Evolutionary conservation across 169 alveolate species (phyloP).

Genomic region (Miamiensis avidus): DNA sequence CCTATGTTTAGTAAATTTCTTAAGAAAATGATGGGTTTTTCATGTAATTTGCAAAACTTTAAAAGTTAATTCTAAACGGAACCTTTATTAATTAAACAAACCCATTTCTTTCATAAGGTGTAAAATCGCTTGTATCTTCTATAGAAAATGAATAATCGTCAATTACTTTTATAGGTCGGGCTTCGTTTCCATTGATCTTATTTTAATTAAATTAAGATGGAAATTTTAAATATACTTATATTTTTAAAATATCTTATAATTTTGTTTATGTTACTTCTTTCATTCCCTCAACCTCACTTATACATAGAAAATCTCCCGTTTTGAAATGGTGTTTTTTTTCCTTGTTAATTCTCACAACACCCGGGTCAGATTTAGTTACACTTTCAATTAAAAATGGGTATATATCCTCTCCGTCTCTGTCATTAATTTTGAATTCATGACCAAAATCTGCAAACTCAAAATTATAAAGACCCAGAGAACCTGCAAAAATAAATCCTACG

Average conservation of each 20-base stretch:
- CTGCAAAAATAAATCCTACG: constrained; percentile 8
- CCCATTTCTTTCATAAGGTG: constrained; percentile 7
- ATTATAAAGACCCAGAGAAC: constrained; percentile 9
- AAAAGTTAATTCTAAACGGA: not conserved
- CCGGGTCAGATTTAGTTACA: constrained; percentile 20
- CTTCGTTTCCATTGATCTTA: constrained; percentile 22
- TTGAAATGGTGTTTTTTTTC: constrained; percentile 3
- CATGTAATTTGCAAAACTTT: not conserved
- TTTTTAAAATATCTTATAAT: not conserved
- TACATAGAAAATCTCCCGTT: constrained; percentile 23
- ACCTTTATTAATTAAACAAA: constrained; percentile 22
- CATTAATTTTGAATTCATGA: constrained; percentile 11
- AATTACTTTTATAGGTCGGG: constrained; percentile 10
- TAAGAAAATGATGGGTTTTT: not conserved
- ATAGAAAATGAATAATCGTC: constrained; percentile 17
- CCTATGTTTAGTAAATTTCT: not conserved
- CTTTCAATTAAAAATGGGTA: constrained; percentile 6
- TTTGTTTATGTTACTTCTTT: not conserved
- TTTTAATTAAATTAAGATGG: not conserved
- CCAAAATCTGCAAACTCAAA: constrained; percentile 13
- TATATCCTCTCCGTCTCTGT: constrained; percentile 24
- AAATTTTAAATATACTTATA: not conserved
- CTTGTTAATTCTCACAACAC: constrained; percentile 17
- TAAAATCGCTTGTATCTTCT: constrained; percentile 16
- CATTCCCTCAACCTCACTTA: constrained; percentile 24